These are phyloP conservation scores for Boechera retrofracta DNA, from an alignment of 345 rosid species.

Conservation along the genomic window DNA sequence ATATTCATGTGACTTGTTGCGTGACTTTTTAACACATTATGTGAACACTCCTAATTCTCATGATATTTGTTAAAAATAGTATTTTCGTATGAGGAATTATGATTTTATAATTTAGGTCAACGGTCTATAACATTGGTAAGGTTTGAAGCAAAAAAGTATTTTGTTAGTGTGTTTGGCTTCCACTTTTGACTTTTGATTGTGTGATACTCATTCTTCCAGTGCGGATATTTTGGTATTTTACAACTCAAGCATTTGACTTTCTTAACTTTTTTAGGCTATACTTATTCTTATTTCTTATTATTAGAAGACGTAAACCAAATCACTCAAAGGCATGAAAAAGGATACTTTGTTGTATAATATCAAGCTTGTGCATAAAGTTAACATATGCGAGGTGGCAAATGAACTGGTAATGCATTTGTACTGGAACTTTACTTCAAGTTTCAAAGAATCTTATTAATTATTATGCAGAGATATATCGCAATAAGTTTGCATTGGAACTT, in stretches of 20 bases:
- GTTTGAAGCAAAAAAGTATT: slow-evolving; percentile 33
- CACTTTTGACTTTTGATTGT: slow-evolving; percentile 44
- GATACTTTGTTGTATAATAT: background rate
- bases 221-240: slow-evolving; percentile 43
- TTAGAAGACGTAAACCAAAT: background rate
- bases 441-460: slow-evolving; percentile 21
- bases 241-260: slow-evolving; percentile 46
- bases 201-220: slow-evolving; percentile 24
- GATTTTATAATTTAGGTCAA: slow-evolving; percentile 29
- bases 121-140: slow-evolving; percentile 28
- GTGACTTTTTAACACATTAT: slow-evolving; percentile 27
- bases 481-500: slow-evolving; percentile 29
- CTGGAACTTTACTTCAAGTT: slow-evolving; percentile 32
- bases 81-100: background rate
- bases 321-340: background rate
- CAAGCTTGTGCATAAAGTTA: slow-evolving; percentile 22
- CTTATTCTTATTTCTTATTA: background rate
- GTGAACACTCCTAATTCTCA: slow-evolving; percentile 24
- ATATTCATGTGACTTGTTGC: slow-evolving; percentile 49
- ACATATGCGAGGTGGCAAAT: slow-evolving; percentile 31
- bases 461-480: background rate
- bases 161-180: slow-evolving; percentile 43
- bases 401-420: slow-evolving; percentile 24
- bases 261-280: slow-evolving; percentile 16
- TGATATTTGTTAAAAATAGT: background rate